phyloP scores from a whole-genome alignment of 179 eudicot species.

The Vitellaria paradoxa region DNA sequence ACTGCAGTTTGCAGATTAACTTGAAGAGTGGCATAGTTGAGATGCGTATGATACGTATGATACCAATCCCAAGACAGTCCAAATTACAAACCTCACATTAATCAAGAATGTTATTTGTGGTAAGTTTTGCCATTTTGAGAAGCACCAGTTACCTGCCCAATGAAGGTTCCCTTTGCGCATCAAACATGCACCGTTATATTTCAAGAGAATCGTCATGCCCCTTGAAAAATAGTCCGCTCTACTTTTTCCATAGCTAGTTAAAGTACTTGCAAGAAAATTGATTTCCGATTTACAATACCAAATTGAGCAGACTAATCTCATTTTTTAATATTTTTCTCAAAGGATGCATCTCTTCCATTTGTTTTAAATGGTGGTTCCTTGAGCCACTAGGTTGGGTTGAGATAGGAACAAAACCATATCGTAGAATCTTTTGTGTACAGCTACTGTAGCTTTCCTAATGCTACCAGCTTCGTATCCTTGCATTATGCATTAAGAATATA shows the following conservation, averaged over 20 bases:
- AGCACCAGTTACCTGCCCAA: background rate
- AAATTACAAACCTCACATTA: background rate
- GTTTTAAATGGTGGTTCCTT: background rate
- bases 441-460: too few relatives aligned
- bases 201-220: background rate
- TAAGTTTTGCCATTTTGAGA: background rate
- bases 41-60: too few relatives aligned
- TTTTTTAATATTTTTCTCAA: too few relatives aligned
- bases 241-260: background rate
- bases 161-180: background rate
- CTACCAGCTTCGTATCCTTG: too few relatives aligned
- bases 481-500: too few relatives aligned
- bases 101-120: background rate
- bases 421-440: too few relatives aligned
- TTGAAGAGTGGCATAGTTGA: background rate
- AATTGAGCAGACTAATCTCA: background rate
- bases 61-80: background rate
- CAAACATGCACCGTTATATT: background rate
- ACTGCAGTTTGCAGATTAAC: background rate
- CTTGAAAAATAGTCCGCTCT: background rate
- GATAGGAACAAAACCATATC: too few relatives aligned
- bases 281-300: background rate
- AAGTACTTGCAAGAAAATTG: background rate
- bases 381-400: too few relatives aligned
- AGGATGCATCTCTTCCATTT: background rate